Percentiles rank a stretch among this genome's conserved stretches.
Evolutionary conservation across 345 rosid species (phyloP).

Genomic region (Arabis alpina): DNA sequence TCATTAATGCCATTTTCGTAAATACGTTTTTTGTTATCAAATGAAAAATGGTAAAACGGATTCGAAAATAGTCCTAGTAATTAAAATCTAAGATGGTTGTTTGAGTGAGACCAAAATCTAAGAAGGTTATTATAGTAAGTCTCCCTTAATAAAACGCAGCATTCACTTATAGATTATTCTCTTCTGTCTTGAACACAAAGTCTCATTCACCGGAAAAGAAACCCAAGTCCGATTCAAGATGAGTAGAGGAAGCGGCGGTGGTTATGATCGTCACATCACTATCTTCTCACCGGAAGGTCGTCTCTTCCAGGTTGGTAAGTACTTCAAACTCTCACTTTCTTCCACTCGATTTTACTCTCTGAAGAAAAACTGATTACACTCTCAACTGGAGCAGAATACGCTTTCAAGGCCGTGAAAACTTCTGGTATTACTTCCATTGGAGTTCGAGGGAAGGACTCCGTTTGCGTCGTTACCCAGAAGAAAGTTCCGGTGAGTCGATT

Average conservation of each 20-base stretch:
- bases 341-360: neutral
- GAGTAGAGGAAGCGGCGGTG: slow-evolving; percentile 91
- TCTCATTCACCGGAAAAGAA: no score
- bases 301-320: slow-evolving; percentile 85
- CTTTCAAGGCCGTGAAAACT: slow-evolving; percentile 97
- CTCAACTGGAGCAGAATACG: slow-evolving; percentile 64
- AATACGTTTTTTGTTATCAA: no score
- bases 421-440: slow-evolving; percentile 98
- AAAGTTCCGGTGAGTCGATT: slow-evolving; percentile 81
- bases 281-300: slow-evolving; percentile 93
- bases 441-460: slow-evolving; percentile 92
- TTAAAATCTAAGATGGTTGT: no score
- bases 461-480: slow-evolving; percentile 98
- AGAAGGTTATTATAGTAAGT: no score
- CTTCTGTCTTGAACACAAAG: no score
- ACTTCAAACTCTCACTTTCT: neutral
- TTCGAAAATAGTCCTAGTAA: no score
- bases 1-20: no score
- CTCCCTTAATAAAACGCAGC: no score
- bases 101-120: no score
- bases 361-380: no score
- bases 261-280: slow-evolving; percentile 88
- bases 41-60: no score
- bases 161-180: no score
- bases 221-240: slow-evolving; percentile 35